A percentile compares a stretch with the other conserved stretches of the same genome.
phyloP scores from a whole-genome alignment of 768 basidiomycete genomes.

The Xerocomellus chrysenteron region DNA sequence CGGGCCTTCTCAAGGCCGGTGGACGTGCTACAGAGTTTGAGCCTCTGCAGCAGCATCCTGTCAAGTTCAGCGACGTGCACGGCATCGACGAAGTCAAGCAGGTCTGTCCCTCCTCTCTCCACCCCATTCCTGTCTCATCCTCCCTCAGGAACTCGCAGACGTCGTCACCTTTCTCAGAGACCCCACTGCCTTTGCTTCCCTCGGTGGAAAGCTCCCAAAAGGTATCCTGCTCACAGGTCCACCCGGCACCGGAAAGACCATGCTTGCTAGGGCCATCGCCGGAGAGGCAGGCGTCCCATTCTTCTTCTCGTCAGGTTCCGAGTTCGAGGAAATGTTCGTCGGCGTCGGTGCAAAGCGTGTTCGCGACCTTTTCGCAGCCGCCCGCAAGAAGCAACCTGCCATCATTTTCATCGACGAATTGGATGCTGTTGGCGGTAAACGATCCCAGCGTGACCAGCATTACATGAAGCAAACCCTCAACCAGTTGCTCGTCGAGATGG shows the following conservation, averaged over 20 bases:
- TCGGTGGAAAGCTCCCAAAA: constrained; percentile 94
- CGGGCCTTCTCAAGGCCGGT: constrained; percentile 88
- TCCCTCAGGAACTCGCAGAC: constrained; percentile 80
- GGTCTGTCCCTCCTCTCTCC: constrained; percentile 40
- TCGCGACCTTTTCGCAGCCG: constrained; percentile 90
- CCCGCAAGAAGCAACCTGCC: constrained; percentile 91
- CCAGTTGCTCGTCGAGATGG: constrained; percentile 95
- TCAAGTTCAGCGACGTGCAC: constrained; percentile 94
- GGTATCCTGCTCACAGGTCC: constrained; percentile 90
- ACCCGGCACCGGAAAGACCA: constrained; percentile 79
- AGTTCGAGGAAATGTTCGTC: constrained; percentile 98
- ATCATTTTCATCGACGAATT: constrained; percentile 99
- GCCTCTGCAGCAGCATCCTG: constrained; percentile 72
- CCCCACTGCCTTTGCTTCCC: constrained; percentile 81
- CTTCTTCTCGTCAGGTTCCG: constrained; percentile 94
- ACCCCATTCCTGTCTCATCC: background rate
- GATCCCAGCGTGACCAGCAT: constrained; percentile 79
- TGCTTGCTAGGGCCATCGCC: constrained; percentile 95
- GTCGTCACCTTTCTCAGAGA: constrained; percentile 95
- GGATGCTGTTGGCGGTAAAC: constrained; percentile 90
- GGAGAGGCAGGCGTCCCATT: constrained; percentile 98
- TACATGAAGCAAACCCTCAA: constrained; percentile 95
- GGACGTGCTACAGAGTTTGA: constrained; percentile 82
- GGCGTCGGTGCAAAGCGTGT: constrained; percentile 95
- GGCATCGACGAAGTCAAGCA: constrained; percentile 97